phyloP scores from a whole-genome alignment of 768 basidiomycete genomes.

The Rhodotorula babjevae region DNA sequence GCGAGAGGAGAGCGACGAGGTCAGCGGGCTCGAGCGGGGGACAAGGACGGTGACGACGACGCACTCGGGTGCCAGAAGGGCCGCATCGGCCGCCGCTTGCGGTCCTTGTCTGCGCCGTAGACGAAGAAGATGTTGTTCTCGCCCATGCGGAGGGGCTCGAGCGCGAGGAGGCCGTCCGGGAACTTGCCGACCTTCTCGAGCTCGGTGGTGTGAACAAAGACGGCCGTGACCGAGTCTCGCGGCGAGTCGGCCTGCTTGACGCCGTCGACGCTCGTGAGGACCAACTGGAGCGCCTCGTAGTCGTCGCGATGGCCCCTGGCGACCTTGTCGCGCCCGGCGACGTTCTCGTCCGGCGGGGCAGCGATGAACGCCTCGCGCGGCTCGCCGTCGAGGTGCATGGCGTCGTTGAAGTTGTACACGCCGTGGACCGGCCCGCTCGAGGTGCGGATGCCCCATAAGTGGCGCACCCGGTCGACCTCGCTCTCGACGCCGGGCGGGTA shows the following conservation, averaged over 20 bases:
- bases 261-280: conserved; percentile 9
- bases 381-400: not conserved
- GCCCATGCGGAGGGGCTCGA: conserved; percentile 2
- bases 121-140: conserved; percentile 4
- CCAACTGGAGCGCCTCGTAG: conserved; percentile 22
- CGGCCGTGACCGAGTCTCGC: conserved; percentile 9
- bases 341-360: not conserved
- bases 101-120: conserved; percentile 8
- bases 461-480: conserved; percentile 10
- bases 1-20: not conserved
- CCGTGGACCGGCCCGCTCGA: not conserved
- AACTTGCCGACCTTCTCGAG: conserved; percentile 8
- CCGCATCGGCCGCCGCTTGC: not conserved
- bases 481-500: not conserved
- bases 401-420: conserved; percentile 9
- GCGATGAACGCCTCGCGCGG: conserved; percentile 14
- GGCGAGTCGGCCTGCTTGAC: conserved; percentile 26
- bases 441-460: conserved; percentile 1
- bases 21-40: not conserved
- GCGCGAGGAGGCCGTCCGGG: conserved; percentile 6
- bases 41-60: not conserved
- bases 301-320: not conserved
- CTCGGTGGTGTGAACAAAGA: conserved; percentile 27
- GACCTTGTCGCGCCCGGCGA: not conserved
- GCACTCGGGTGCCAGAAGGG: conserved; percentile 23